Conservation (phyloP, 345 rosid species). For the Physaria fendleri region DNA sequence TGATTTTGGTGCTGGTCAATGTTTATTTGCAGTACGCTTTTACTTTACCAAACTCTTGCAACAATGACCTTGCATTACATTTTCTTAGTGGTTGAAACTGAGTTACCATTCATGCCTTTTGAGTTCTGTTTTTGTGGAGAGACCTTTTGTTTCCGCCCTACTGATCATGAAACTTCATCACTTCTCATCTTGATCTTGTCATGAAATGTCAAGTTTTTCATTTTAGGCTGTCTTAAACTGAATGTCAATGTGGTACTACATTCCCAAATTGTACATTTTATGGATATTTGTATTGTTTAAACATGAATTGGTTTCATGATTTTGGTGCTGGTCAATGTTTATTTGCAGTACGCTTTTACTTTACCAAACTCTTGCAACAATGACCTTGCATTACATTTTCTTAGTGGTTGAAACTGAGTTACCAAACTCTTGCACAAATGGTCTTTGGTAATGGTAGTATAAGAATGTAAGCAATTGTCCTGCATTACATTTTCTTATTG, state of each 20-base stretch:
- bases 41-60: background rate
- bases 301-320: background rate
- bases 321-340: constrained; percentile 1
- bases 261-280: background rate
- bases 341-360: background rate
- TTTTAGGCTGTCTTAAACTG: background rate
- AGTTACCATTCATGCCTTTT: background rate
- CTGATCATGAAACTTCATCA: constrained; percentile 1
- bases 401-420: background rate
- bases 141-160: background rate
- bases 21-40: background rate
- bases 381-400: background rate
- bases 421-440: no score
- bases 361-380: background rate
- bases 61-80: background rate
- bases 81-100: background rate
- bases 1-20: constrained; percentile 1
- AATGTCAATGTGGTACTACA: background rate
- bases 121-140: background rate
- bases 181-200: background rate
- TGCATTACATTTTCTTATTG: background rate
- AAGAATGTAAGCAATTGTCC: background rate
- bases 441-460: no score
- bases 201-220: background rate
- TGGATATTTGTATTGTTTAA: background rate